These are phyloP conservation scores for Gynochthodes officinalis DNA, from an alignment of 257 asterid genomes.

Conservation along the genomic window DNA sequence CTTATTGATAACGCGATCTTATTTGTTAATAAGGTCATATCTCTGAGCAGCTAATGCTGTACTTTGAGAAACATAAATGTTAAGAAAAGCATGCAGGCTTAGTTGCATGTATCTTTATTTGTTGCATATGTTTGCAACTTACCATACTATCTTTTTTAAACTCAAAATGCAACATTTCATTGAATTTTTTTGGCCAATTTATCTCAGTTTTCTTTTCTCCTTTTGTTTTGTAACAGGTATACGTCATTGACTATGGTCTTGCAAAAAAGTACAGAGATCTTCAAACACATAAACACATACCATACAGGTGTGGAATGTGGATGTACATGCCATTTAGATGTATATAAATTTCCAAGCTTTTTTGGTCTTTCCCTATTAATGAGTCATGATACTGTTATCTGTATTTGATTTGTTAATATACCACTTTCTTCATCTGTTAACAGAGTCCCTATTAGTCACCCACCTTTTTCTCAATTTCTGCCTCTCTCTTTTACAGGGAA, in stretches of 20 bases:
- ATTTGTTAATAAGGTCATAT: not conserved
- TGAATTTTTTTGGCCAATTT: not conserved
- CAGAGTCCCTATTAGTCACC: not conserved
- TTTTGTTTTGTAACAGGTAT: conserved; percentile 54
- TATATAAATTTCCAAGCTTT: not conserved
- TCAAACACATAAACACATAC: conserved; percentile 93
- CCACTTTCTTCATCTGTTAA: not conserved
- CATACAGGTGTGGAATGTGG: conserved; percentile 63
- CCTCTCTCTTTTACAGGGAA: conserved; percentile 54
- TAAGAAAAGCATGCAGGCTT: not conserved
- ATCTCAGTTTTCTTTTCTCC: not conserved
- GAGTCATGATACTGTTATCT: not conserved
- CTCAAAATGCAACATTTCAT: not conserved
- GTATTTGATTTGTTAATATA: not conserved
- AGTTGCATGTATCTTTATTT: not conserved
- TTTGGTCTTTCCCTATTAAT: not conserved
- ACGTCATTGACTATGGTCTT: conserved; percentile 90
- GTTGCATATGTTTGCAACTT: not conserved
- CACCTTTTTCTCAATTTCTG: not conserved
- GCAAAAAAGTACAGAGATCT: conserved; percentile 95
- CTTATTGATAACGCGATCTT: not conserved
- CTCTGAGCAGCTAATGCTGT: not conserved
- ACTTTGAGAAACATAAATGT: not conserved
- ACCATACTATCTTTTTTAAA: not conserved
- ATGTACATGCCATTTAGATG: conserved; percentile 1